Percentiles rank a stretch among this genome's conserved stretches.
Conservation (phyloP, 306 rosid genomes). For the Albizia julibrissin region DNA sequence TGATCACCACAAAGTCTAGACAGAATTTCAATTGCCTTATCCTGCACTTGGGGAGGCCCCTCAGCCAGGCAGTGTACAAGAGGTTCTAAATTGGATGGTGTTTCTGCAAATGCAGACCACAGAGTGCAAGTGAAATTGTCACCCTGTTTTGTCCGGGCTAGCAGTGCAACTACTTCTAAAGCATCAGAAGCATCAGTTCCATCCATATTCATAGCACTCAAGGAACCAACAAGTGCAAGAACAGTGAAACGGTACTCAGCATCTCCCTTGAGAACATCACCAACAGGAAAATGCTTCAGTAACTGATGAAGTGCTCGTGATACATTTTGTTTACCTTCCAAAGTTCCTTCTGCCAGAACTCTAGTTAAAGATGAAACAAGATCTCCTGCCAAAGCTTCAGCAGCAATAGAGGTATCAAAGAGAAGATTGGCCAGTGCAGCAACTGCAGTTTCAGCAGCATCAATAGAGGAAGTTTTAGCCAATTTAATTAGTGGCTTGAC, state of each 20-base stretch:
- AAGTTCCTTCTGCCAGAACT: slow-evolving; percentile 83
- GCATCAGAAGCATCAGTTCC: slow-evolving; percentile 75
- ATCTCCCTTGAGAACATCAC: slow-evolving; percentile 70
- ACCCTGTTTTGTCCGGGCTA: slow-evolving; percentile 74
- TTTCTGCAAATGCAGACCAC: slow-evolving; percentile 71
- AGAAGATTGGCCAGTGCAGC: slow-evolving; percentile 96
- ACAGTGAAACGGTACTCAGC: slow-evolving; percentile 69
- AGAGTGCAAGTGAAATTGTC: slow-evolving; percentile 54
- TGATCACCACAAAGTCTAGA: slow-evolving; percentile 86
- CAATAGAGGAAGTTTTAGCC: slow-evolving; percentile 89
- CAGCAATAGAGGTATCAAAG: slow-evolving; percentile 76
- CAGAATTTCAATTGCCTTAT: slow-evolving; percentile 83
- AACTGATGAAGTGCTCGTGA: slow-evolving; percentile 86
- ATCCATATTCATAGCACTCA: slow-evolving; percentile 62
- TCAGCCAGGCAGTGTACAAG: slow-evolving; percentile 78
- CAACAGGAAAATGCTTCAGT: slow-evolving; percentile 77
- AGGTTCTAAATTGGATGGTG: slow-evolving; percentile 71
- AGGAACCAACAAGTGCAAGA: slow-evolving; percentile 80
- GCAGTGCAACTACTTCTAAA: slow-evolving; percentile 78
- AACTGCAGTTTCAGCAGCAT: slow-evolving; percentile 90
- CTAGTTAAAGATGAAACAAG: slow-evolving; percentile 80
- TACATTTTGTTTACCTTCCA: slow-evolving; percentile 84
- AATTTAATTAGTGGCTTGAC: slow-evolving; percentile 79
- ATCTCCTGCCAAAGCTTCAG: slow-evolving; percentile 77
- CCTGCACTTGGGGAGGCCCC: slow-evolving; percentile 80